Evolutionary conservation across 179 eudicot genomes (phyloP).

Genomic region (Vitellaria paradoxa): DNA sequence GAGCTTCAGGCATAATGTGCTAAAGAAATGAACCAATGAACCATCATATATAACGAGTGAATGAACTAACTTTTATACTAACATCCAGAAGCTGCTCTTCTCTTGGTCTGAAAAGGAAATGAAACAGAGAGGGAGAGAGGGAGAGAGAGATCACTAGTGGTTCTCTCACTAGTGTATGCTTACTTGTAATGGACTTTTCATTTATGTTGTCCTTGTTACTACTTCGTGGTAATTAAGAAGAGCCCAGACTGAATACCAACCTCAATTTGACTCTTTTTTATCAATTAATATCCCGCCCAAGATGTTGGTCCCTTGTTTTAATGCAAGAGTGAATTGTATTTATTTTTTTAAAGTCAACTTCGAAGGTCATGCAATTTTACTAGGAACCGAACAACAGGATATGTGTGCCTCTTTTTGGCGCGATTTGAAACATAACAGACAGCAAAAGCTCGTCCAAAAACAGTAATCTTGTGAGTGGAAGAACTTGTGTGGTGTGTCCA

Average conservation of each 20-base stretch:
- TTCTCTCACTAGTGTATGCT: too few species aligned
- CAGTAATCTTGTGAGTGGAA: conserved; percentile 6
- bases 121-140: too few species aligned
- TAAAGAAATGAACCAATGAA: not conserved
- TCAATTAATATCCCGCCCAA: too few species aligned
- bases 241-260: not conserved
- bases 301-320: not conserved
- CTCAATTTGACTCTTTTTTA: not conserved
- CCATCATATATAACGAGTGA: not conserved
- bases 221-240: not conserved
- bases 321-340: not conserved
- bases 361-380: not conserved
- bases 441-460: not conserved
- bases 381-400: conserved; percentile 9
- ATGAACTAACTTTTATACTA: not conserved
- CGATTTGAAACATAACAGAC: not conserved
- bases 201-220: not conserved
- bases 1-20: not conserved
- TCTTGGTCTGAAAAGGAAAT: not conserved
- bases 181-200: too few species aligned
- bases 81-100: not conserved
- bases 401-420: not conserved
- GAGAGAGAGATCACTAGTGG: too few species aligned
- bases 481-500: not conserved
- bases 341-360: not conserved